phyloP scores from a whole-genome alignment of 164 flowering plant species.

The Malania oleifera region DNA sequence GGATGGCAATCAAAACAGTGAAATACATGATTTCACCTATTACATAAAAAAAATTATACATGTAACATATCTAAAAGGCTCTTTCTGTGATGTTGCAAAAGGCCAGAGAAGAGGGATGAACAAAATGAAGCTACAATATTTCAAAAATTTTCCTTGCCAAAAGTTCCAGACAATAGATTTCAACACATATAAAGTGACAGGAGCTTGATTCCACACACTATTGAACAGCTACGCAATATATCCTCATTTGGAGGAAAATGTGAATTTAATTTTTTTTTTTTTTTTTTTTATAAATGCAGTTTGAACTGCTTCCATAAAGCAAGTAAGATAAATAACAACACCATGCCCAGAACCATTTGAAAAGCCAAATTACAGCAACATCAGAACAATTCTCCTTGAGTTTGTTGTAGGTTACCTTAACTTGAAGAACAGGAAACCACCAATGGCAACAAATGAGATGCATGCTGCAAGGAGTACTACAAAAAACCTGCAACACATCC shows the following conservation, averaged over 20 bases:
- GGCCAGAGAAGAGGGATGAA: neutral
- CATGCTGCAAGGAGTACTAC: constrained; percentile 75
- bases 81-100: neutral
- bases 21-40: too few relatives aligned
- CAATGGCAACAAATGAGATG: constrained; percentile 84
- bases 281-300: too few relatives aligned
- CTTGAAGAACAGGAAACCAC: constrained; percentile 86
- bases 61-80: neutral
- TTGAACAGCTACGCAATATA: neutral
- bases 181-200: neutral
- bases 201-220: neutral
- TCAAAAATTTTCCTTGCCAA: neutral
- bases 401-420: constrained; percentile 49
- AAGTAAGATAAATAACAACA: neutral
- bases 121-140: neutral
- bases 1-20: too few relatives aligned
- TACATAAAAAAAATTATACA: too few relatives aligned
- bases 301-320: too few relatives aligned
- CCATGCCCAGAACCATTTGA: neutral
- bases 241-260: too few relatives aligned
- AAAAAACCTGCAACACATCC: constrained; percentile 52
- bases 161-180: neutral
- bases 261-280: too few relatives aligned
- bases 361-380: neutral
- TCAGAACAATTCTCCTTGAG: neutral